Percentiles rank a stretch among this genome's conserved stretches.
These are phyloP conservation scores for Bremia lactucae DNA, from an alignment of 352 stramenopile genomes.

Conservation along the genomic window DNA sequence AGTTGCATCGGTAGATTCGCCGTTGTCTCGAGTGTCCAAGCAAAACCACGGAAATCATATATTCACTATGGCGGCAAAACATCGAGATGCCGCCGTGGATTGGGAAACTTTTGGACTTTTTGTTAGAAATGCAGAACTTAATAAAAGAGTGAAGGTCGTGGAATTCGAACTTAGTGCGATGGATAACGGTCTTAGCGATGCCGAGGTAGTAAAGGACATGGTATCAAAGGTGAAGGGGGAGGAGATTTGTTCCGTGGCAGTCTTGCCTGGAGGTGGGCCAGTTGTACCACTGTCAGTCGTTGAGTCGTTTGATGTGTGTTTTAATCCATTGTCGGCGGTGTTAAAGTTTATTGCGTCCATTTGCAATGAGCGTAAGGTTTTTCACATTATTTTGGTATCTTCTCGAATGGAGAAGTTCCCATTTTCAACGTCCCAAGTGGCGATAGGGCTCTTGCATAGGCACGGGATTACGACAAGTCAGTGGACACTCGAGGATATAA, in stretches of 20 bases:
- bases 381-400: conserved; percentile 7
- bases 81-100: background rate
- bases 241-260: conserved; percentile 16
- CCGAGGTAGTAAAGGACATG: conserved; percentile 1
- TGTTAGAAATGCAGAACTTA: conserved; percentile 1
- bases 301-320: conserved; percentile 18
- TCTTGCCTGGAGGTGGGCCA: conserved; percentile 7
- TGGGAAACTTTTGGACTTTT: conserved; percentile 13
- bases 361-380: conserved; percentile 6
- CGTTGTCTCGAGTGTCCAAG: conserved; percentile 31
- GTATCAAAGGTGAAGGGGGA: background rate
- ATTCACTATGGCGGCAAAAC: conserved; percentile 6
- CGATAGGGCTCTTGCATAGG: conserved; percentile 21
- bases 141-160: conserved; percentile 18
- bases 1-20: conserved; percentile 29
- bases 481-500: conserved; percentile 2
- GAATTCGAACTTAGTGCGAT: conserved; percentile 33
- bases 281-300: conserved; percentile 3
- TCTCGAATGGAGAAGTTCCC: background rate
- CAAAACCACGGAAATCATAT: conserved; percentile 41
- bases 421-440: conserved; percentile 8
- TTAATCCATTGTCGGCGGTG: conserved; percentile 26
- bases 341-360: conserved; percentile 17
- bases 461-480: conserved; percentile 23
- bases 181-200: too few species aligned